These are phyloP conservation scores for Fusarium algeriense DNA, from an alignment of 2,329 filamentous ascomycete species.

Conservation along the genomic window DNA sequence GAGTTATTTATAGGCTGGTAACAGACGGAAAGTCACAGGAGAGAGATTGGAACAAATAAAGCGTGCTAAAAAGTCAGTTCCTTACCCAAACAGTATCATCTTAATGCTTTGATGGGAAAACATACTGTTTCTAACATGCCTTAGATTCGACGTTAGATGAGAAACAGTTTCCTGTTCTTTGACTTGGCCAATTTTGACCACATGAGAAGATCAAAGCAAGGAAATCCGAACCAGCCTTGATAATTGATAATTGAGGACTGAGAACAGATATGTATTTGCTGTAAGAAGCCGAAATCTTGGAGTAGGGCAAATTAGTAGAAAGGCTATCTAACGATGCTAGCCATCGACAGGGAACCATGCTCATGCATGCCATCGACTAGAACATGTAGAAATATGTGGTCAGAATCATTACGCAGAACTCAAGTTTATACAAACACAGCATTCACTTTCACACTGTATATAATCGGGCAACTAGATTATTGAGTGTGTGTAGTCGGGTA, in stretches of 20 bases:
- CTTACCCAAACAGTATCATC: background rate
- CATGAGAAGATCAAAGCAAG: background rate
- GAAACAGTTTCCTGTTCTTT: no score
- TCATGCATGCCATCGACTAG: background rate
- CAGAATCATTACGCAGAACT: background rate
- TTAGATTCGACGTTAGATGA: background rate
- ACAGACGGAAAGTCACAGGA: background rate
- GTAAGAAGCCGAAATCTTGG: no score
- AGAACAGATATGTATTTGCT: background rate
- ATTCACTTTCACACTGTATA: background rate
- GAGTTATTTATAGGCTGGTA: background rate
- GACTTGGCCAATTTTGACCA: no score
- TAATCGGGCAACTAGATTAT: background rate
- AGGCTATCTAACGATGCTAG: no score
- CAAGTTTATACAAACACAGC: accelerated
- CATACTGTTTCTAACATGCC: no score
- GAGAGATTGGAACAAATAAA: background rate
- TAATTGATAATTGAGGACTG: background rate
- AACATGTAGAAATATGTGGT: background rate
- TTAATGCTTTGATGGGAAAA: background rate
- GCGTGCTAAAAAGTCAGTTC: background rate
- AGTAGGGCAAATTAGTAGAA: no score
- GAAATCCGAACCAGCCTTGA: background rate
- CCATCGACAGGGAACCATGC: no score
- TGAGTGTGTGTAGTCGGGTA: background rate